These are phyloP conservation scores for Annulohypoxylon bovei DNA, from an alignment of 495 filamentous ascomycete genomes.

Conservation along the genomic window DNA sequence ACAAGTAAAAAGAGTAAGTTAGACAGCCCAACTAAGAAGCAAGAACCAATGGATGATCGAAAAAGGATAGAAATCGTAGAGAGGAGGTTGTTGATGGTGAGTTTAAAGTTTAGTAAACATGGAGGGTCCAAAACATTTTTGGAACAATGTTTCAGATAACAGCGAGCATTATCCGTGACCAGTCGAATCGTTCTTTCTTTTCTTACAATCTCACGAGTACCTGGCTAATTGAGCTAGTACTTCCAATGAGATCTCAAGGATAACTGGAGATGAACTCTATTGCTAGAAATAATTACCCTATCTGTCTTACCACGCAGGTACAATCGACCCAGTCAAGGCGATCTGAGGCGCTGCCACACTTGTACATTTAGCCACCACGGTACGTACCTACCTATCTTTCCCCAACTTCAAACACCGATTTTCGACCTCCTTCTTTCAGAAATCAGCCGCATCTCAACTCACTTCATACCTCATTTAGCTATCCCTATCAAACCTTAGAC, in stretches of 20 bases:
- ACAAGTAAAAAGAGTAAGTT: conserved; percentile 4
- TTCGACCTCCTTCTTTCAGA: conserved; percentile 5
- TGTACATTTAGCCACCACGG: neutral
- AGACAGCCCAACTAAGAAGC: neutral
- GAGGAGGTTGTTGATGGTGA: conserved; percentile 5
- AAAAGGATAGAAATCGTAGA: neutral
- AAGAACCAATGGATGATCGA: neutral
- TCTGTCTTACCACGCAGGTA: conserved; percentile 1
- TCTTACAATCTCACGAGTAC: neutral
- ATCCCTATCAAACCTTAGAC: conserved; percentile 1
- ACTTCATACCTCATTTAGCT: neutral
- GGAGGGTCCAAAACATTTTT: neutral
- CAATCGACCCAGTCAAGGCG: neutral
- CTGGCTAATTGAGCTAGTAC: neutral
- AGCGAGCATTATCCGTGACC: neutral
- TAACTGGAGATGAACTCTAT: neutral
- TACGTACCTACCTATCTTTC: neutral
- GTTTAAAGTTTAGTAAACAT: neutral
- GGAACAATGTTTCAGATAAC: neutral
- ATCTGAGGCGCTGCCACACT: conserved; percentile 1
- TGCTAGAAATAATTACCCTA: neutral
- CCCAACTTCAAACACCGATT: neutral
- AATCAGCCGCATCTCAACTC: conserved; percentile 32
- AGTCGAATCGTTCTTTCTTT: neutral
- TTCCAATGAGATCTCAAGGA: neutral